phyloP scores from a whole-genome alignment of 306 rosid genomes.

The Fragaria ananassa region DNA sequence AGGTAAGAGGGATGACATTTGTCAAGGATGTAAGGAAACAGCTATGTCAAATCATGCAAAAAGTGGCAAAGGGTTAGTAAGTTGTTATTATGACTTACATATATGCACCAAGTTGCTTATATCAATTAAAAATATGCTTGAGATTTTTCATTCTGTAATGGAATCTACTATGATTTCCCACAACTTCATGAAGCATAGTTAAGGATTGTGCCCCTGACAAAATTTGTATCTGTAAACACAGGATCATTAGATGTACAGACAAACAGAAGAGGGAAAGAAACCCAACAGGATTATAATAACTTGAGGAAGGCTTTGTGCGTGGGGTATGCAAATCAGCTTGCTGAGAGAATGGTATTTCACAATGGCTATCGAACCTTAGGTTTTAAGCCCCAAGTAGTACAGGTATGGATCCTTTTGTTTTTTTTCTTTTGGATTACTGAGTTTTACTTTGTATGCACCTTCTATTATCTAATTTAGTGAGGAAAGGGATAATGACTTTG shows the following conservation, averaged over 20 bases:
- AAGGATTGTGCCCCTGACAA: not conserved
- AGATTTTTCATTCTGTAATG: not conserved
- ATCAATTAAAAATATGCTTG: not conserved
- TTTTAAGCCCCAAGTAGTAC: constrained; percentile 85
- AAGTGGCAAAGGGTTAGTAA: constrained; percentile 73
- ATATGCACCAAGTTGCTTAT: constrained; percentile 15
- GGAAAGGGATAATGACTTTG: not conserved
- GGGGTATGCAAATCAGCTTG: constrained; percentile 93
- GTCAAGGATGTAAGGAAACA: constrained; percentile 89
- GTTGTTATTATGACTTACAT: constrained; percentile 24
- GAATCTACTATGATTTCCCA: not conserved
- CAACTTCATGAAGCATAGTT: not conserved
- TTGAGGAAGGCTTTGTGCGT: constrained; percentile 89
- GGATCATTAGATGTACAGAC: constrained; percentile 61
- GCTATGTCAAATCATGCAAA: constrained; percentile 81
- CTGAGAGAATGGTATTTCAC: constrained; percentile 93
- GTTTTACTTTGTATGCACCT: constrained; percentile 12
- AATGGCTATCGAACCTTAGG: constrained; percentile 93
- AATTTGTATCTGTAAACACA: constrained; percentile 27
- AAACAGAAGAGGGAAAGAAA: constrained; percentile 47
- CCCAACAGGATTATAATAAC: constrained; percentile 45
- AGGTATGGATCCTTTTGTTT: constrained; percentile 45
- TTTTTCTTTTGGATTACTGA: constrained; percentile 19
- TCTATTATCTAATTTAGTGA: not conserved
- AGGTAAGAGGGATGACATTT: constrained; percentile 95